A percentile compares a stretch with the other conserved stretches of the same genome.
These are phyloP conservation scores for Rhizoclosmatium globosum DNA, from an alignment of 192 early-diverging fungal species.

Conservation along the genomic window DNA sequence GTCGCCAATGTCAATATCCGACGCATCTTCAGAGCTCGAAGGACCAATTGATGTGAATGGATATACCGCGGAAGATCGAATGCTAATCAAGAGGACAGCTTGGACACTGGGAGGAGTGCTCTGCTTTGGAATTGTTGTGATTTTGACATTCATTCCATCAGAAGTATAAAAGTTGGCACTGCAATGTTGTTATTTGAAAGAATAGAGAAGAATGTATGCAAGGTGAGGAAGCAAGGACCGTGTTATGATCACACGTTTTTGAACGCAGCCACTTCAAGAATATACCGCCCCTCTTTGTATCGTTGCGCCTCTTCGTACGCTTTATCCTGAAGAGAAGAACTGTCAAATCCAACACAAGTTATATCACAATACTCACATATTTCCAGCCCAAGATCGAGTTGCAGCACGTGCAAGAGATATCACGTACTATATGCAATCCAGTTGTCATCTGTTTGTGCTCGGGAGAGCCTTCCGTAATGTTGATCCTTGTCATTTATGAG, in stretches of 20 bases:
- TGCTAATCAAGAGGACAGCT: neutral
- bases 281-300: constrained; percentile 84
- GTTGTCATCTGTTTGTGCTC: constrained; percentile 74
- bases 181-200: neutral
- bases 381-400: constrained; percentile 48
- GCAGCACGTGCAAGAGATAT: constrained; percentile 67
- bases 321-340: constrained; percentile 46
- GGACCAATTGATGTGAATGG: constrained; percentile 22
- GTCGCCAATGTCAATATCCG: constrained; percentile 10
- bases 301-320: constrained; percentile 70
- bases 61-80: constrained; percentile 17
- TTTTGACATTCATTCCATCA: constrained; percentile 10
- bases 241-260: neutral
- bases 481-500: constrained; percentile 1
- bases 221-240: neutral
- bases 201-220: too few relatives aligned
- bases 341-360: neutral
- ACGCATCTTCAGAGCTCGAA: neutral
- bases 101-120: constrained; percentile 14
- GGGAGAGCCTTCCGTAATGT: constrained; percentile 46
- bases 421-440: constrained; percentile 75
- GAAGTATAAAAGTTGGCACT: neutral
- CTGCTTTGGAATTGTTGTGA: neutral
- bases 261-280: constrained; percentile 65
- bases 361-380: constrained; percentile 30